Conservation (phyloP, 257 asterid genomes). For the Nicotiana attenuata region DNA sequence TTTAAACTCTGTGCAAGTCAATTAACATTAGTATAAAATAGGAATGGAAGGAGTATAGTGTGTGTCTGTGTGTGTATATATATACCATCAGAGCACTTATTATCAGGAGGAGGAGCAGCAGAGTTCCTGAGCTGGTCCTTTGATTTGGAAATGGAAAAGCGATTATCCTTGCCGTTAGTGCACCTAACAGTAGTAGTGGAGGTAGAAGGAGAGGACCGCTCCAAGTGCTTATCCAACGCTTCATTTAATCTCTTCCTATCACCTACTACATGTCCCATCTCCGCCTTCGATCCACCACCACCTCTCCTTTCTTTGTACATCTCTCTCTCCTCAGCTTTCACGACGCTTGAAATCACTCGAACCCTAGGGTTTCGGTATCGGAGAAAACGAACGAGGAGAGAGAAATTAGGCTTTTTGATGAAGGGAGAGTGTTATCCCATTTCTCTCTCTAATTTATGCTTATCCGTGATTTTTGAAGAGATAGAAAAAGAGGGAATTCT, state of each 20-base stretch:
- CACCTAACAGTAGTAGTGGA: slow-evolving; percentile 22
- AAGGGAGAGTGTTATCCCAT: slow-evolving; percentile 9
- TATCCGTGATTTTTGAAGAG: not conserved
- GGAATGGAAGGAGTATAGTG: not conserved
- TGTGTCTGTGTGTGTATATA: not conserved
- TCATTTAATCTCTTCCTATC: slow-evolving; percentile 47
- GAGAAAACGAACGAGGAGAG: slow-evolving; percentile 1
- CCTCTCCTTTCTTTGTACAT: slow-evolving; percentile 33
- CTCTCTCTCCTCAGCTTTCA: slow-evolving; percentile 19
- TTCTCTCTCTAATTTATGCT: not conserved
- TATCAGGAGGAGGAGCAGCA: slow-evolving; percentile 18
- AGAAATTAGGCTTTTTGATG: slow-evolving; percentile 9
- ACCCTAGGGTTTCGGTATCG: not conserved
- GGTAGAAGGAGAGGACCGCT: slow-evolving; percentile 37
- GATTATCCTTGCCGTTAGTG: slow-evolving; percentile 27
- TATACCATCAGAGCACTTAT: slow-evolving; percentile 28
- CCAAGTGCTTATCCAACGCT: slow-evolving; percentile 44
- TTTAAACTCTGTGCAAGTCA: not conserved
- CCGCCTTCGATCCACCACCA: slow-evolving; percentile 43
- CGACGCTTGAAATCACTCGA: not conserved
- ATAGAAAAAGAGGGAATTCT: not conserved
- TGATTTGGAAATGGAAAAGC: slow-evolving; percentile 20
- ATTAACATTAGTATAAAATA: slow-evolving; percentile 3
- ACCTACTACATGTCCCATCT: slow-evolving; percentile 33
- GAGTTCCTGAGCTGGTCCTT: slow-evolving; percentile 15